Evolutionary conservation across 2,329 filamentous ascomycete genomes (phyloP).

Genomic region (Tolypocladium guangdongense): DNA sequence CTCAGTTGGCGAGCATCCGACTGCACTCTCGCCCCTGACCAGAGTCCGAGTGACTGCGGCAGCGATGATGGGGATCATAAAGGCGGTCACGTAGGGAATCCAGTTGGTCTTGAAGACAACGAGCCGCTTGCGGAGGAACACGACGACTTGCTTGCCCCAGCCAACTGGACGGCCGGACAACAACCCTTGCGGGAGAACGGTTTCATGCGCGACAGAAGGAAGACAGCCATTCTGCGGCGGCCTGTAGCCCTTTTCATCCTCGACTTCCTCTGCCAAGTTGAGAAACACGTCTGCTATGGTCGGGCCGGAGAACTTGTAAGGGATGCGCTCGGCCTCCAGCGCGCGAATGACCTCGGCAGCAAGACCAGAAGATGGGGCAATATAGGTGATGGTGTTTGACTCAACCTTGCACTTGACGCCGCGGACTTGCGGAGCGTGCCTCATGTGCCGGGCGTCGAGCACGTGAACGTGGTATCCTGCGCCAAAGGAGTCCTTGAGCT

Average conservation of each 20-base stretch:
- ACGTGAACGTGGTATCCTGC: constrained; percentile 78
- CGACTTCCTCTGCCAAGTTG: constrained; percentile 71
- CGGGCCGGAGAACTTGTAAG: constrained; percentile 76
- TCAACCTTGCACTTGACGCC: constrained; percentile 46
- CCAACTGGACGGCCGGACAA: constrained; percentile 30
- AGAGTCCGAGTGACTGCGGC: constrained; percentile 72
- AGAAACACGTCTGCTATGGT: constrained; percentile 92
- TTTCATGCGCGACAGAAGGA: background rate
- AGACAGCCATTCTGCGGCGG: constrained; percentile 9
- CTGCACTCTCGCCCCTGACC: constrained; percentile 43
- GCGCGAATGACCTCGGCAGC: constrained; percentile 61
- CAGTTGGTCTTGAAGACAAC: constrained; percentile 71
- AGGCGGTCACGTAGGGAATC: constrained; percentile 62
- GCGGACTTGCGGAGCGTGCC: constrained; percentile 37
- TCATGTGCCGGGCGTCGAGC: constrained; percentile 43
- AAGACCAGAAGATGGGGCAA: constrained; percentile 55
- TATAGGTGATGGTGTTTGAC: constrained; percentile 64
- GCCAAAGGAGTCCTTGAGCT: constrained; percentile 71
- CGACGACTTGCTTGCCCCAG: constrained; percentile 57
- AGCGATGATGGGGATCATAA: constrained; percentile 69
- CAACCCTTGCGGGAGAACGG: background rate
- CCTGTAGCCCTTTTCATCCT: constrained; percentile 7
- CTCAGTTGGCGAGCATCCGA: constrained; percentile 40
- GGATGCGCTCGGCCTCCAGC: constrained; percentile 55
- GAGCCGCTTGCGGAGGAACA: constrained; percentile 68